Evolutionary conservation across 257 asterid species (phyloP).

Genomic region (Solanum sejunctum): DNA sequence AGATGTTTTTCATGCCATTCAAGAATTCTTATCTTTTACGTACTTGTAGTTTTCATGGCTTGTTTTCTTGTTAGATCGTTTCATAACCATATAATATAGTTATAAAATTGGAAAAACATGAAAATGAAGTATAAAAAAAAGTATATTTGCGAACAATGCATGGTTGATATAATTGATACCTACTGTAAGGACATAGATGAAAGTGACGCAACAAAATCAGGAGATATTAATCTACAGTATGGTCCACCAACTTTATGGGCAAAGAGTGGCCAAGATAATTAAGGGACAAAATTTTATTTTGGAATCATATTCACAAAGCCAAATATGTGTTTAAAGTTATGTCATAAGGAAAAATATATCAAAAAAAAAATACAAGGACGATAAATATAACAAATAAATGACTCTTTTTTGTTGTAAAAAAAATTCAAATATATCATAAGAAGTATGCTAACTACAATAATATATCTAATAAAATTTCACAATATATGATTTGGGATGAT

Average conservation of each 20-base stretch:
- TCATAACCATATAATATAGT: not conserved
- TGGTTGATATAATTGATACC: no score
- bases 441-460: not conserved
- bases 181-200: not conserved
- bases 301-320: no score
- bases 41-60: not conserved
- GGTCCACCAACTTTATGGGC: no score
- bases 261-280: not conserved
- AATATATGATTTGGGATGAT: no score
- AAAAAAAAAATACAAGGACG: no score
- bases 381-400: no score
- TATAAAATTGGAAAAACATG: not conserved
- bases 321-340: not conserved
- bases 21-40: not conserved
- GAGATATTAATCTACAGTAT: no score
- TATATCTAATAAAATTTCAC: no score
- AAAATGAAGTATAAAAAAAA: not conserved
- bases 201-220: not conserved
- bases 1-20: not conserved
- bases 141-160: no score
- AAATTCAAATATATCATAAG: not conserved
- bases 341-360: no score
- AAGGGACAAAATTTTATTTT: not conserved
- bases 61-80: not conserved
- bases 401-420: no score